These are phyloP conservation scores for Beauveria scarabaeidicola DNA, from an alignment of 2,329 filamentous ascomycete species.

Conservation along the genomic window DNA sequence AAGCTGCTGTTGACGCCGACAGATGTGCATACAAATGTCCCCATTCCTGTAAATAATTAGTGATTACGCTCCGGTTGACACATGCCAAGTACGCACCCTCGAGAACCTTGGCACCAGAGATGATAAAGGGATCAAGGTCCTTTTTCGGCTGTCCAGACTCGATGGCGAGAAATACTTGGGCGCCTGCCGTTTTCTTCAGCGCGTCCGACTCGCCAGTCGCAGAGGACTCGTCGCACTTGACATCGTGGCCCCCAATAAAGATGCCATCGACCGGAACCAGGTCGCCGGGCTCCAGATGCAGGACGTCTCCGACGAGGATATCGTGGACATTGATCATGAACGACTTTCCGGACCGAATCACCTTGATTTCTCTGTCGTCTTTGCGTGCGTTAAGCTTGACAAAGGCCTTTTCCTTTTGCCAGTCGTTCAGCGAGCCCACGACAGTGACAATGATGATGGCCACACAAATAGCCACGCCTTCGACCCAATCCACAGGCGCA, in stretches of 20 bases:
- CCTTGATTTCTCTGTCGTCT: constrained; percentile 56
- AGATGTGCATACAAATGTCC: constrained; percentile 46
- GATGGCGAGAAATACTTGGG: constrained; percentile 49
- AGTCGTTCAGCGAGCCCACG: constrained; percentile 57
- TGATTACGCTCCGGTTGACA: not conserved
- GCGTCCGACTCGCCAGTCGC: constrained; percentile 67
- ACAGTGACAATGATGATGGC: constrained; percentile 57
- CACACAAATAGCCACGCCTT: constrained; percentile 58
- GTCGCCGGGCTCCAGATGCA: constrained; percentile 62
- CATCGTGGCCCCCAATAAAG: constrained; percentile 46
- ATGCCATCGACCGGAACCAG: constrained; percentile 63
- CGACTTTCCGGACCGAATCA: constrained; percentile 57
- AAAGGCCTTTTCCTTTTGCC: constrained; percentile 60
- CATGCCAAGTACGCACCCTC: constrained; percentile 28
- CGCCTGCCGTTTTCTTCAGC: constrained; percentile 55
- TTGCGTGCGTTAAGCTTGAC: constrained; percentile 54
- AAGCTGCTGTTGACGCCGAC: constrained; percentile 47
- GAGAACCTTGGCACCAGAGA: constrained; percentile 46
- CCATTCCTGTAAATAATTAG: constrained; percentile 27
- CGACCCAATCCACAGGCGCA: constrained; percentile 52
- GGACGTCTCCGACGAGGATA: constrained; percentile 59
- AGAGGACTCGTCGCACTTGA: constrained; percentile 64
- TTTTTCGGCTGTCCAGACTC: constrained; percentile 33
- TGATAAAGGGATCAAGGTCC: constrained; percentile 57
- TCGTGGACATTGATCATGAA: constrained; percentile 57